Percentiles rank a stretch among this genome's conserved stretches.
Conservation (phyloP, 495 filamentous ascomycete species). For the Penicillium paxilli region DNA sequence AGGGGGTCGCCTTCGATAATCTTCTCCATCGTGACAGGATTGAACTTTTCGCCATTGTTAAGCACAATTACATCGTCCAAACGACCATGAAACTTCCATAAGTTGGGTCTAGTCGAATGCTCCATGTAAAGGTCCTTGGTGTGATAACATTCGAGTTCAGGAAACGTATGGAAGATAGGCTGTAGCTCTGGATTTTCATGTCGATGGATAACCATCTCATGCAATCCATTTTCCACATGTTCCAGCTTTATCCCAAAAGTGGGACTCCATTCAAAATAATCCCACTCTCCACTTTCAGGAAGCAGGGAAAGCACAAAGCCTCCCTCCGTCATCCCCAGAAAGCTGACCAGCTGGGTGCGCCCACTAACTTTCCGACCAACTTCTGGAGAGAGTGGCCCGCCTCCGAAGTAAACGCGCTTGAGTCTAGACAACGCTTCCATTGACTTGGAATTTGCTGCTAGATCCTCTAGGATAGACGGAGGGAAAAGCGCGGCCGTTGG, state of each 20-base stretch:
- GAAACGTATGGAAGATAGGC: conserved; percentile 21
- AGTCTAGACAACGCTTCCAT: conserved; percentile 7
- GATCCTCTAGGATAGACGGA: conserved; percentile 20
- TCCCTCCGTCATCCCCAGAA: conserved; percentile 22
- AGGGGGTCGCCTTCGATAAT: conserved; percentile 17
- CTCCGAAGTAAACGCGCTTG: conserved; percentile 13
- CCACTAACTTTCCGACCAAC: conserved; percentile 7
- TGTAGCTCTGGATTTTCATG: background rate
- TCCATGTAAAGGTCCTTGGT: conserved; percentile 56
- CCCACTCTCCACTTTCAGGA: conserved; percentile 46
- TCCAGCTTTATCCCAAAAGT: conserved; percentile 39
- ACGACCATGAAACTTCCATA: conserved; percentile 31
- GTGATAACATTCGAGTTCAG: conserved; percentile 48
- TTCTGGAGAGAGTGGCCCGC: conserved; percentile 18
- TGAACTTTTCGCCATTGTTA: conserved; percentile 40
- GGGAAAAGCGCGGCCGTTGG: conserved; percentile 6
- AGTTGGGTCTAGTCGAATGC: conserved; percentile 22
- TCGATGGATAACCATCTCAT: conserved; percentile 37
- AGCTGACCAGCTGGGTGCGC: conserved; percentile 4
- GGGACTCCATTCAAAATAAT: conserved; percentile 47
- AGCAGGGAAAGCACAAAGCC: conserved; percentile 22
- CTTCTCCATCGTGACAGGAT: conserved; percentile 33
- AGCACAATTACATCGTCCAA: conserved; percentile 43
- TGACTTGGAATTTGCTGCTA: conserved; percentile 2
- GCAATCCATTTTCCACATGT: conserved; percentile 39